Evolutionary conservation across 495 filamentous ascomycete genomes (phyloP).

Genomic region (Penicillium parvum): DNA sequence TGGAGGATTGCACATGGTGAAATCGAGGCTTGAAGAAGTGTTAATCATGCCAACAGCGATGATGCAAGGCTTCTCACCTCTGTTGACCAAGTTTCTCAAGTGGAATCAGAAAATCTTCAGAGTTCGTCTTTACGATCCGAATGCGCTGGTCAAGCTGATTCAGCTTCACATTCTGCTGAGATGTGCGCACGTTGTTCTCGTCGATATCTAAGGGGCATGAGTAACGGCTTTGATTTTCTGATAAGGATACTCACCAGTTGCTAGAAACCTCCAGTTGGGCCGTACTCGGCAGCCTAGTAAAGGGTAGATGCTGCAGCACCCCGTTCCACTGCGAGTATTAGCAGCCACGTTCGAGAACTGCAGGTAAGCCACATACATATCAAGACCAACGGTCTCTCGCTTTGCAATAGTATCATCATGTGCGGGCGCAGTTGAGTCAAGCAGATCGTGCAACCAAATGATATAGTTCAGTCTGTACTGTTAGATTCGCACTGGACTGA

Average conservation of each 20-base stretch:
- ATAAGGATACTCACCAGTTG: constrained; percentile 50
- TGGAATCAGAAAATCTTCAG: constrained; percentile 57
- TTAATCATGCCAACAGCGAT: too few relatives aligned
- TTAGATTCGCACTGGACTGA: constrained; percentile 3
- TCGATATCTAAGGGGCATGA: constrained; percentile 63
- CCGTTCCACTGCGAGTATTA: constrained; percentile 59
- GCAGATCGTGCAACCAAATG: constrained; percentile 78
- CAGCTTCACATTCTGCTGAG: constrained; percentile 54
- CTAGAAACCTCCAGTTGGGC: constrained; percentile 65
- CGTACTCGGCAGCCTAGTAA: constrained; percentile 70
- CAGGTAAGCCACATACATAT: constrained; percentile 51
- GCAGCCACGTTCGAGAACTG: not conserved
- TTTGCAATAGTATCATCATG: constrained; percentile 52
- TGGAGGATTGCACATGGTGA: constrained; percentile 92
- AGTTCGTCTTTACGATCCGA: constrained; percentile 51
- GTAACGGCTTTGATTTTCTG: not conserved
- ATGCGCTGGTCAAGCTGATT: constrained; percentile 67
- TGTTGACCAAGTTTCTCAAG: constrained; percentile 43
- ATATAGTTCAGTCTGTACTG: constrained; percentile 72
- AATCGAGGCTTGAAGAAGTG: constrained; percentile 70
- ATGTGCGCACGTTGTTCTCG: constrained; percentile 58
- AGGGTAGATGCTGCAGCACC: constrained; percentile 87
- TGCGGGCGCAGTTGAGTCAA: constrained; percentile 64
- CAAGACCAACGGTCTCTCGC: constrained; percentile 64
- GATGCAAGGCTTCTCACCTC: constrained; percentile 28